These are phyloP conservation scores for Globisporangium emineosum DNA, from an alignment of 352 stramenopile species.

Conservation along the genomic window DNA sequence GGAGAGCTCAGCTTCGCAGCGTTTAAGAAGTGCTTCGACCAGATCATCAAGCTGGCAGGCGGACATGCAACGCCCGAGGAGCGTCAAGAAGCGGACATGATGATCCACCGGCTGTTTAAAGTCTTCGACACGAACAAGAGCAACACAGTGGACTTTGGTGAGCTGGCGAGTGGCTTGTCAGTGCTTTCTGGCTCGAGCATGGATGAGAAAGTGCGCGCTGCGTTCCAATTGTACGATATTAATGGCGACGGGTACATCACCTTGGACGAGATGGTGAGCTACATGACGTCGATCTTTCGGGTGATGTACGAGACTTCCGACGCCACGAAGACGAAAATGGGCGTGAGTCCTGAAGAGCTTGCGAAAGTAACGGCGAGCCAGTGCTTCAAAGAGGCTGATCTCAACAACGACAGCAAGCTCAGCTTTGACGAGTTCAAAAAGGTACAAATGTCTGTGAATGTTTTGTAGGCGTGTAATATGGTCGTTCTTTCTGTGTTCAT, in stretches of 20 bases:
- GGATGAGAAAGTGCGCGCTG: conserved; percentile 83
- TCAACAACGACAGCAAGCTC: conserved; percentile 82
- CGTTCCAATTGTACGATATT: conserved; percentile 85
- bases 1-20: conserved; percentile 74
- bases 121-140: conserved; percentile 84
- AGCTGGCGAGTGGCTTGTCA: conserved; percentile 80
- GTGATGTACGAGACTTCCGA: conserved; percentile 89
- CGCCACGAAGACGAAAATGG: conserved; percentile 68
- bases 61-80: conserved; percentile 65
- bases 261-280: conserved; percentile 84
- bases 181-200: conserved; percentile 83
- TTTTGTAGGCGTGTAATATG: background rate
- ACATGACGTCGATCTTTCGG: conserved; percentile 88
- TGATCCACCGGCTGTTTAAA: conserved; percentile 81
- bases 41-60: conserved; percentile 81
- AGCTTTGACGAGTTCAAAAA: conserved; percentile 91
- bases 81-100: conserved; percentile 69
- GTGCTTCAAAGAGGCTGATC: conserved; percentile 83
- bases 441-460: conserved; percentile 25
- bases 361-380: conserved; percentile 73
- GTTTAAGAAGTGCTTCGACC: conserved; percentile 88
- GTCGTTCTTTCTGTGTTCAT: background rate
- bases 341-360: conserved; percentile 72
- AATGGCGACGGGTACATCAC: conserved; percentile 85
- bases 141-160: conserved; percentile 85